Evolutionary conservation across 1,284 basidiomycete genomes (phyloP), one percentile per base, ranked within the genome.

Genomic region (Fistulinella staudtii): DNA sequence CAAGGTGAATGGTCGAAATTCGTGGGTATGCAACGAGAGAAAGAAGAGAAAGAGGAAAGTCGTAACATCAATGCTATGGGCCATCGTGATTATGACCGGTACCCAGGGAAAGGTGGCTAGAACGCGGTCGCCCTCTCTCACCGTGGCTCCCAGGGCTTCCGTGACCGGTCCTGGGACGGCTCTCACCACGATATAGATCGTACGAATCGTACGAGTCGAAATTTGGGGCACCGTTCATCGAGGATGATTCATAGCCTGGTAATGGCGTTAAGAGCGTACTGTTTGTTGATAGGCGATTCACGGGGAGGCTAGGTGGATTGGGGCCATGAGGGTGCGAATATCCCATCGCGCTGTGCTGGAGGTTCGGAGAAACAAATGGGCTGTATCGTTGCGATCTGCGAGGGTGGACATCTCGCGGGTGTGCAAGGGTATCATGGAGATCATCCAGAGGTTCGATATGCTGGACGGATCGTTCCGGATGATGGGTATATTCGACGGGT

Each of bases 231-330:
- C 51, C 41, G 17, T 43, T 40, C 30, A 54, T 41, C 13, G 57
- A 38, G 31, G 57, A 38, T 27, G 65, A 53, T 48, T 65, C 62
- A 40, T 73, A 76, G n/a, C 73, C 69, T 10, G 72, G 67, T 30
- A 75, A 58, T 23, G 75, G 73, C 38, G 74, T 76, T 50, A 78
- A 61, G 36, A 78, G 68, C 8, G 75, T 77, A 55, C 72, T 75
- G 52, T 75, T 69, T 21, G 69, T 58, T 23, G 75, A 69, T 25
- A 77, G 64, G 23, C 61, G 63, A 40, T 54, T 49, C 28, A 53
- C 40, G 22, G 46, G 45, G 7, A 58, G 18, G 42, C 37, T 47
- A 23, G 64, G 43, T 18, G 44, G 20, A 42, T 36, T 45, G 4
- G 46, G 11, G 39, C 35, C 7, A 28, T 56, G 55, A 20, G 48